A percentile compares a stretch with the other conserved stretches of the same genome.
Conservation (phyloP, 139 green algal genomes). For the Nannochloris sp. region DNA sequence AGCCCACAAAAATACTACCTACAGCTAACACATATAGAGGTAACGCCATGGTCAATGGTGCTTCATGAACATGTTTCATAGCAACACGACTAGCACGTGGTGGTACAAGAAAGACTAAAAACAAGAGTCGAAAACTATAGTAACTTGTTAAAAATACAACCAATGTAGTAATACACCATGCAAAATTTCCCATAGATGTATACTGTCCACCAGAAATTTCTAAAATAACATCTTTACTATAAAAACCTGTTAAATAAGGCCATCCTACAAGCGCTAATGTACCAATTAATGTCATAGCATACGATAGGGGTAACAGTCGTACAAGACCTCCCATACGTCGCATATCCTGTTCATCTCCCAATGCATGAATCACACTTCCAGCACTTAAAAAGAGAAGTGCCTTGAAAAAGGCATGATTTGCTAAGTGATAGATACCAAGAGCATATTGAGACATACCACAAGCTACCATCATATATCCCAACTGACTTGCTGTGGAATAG, state of each 20-base stretch:
- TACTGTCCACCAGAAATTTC: conserved; percentile 40
- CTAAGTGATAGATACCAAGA: conserved; percentile 45
- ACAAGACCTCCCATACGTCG: conserved; percentile 47
- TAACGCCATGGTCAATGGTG: conserved; percentile 43
- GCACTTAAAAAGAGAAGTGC: conserved; percentile 50
- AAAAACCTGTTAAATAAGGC: conserved; percentile 55
- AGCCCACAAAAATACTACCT: conserved; percentile 53
- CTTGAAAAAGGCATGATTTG: conserved; percentile 64
- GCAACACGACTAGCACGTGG: conserved; percentile 26
- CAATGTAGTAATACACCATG: conserved; percentile 44
- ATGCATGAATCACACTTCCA: conserved; percentile 47
- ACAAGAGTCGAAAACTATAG: conserved; percentile 56
- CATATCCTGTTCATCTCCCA: conserved; percentile 56
- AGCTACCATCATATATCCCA: conserved; percentile 58
- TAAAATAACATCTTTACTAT: conserved; percentile 58
- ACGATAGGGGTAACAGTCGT: conserved; percentile 45
- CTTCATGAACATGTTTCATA: conserved; percentile 39
- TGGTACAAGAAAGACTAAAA: conserved; percentile 44
- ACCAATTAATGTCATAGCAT: conserved; percentile 47
- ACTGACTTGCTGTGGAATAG: conserved; percentile 62
- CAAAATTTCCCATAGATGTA: conserved; percentile 46
- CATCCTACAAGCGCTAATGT: conserved; percentile 43
- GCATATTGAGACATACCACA: conserved; percentile 45
- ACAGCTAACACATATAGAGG: conserved; percentile 44
- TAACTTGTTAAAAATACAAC: conserved; percentile 49